Evolutionary conservation across 495 filamentous ascomycete species (phyloP).

Genomic region (Penicillium canariense): DNA sequence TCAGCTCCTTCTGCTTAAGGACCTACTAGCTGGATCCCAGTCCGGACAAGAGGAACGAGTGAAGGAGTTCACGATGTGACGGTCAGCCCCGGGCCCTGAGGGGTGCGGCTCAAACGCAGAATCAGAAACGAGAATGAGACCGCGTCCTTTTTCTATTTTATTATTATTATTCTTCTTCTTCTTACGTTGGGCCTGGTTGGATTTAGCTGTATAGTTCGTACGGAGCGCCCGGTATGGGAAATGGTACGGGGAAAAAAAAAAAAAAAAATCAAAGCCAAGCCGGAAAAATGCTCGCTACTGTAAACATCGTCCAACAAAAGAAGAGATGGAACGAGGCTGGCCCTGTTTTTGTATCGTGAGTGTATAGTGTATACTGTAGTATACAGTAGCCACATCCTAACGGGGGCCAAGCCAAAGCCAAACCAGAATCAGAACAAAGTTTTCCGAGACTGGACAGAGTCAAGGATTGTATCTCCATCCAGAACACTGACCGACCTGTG

Average conservation of each 20-base stretch:
- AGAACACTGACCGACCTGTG: no score
- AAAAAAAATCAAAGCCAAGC: no score
- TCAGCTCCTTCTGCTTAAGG: neutral
- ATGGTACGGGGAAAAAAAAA: no score
- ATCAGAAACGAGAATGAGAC: no score
- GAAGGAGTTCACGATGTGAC: neutral
- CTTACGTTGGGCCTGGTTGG: no score
- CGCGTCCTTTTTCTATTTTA: no score
- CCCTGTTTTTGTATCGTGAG: neutral
- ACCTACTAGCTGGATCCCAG: neutral
- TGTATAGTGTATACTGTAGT: neutral
- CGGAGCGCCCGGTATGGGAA: no score
- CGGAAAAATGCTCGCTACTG: no score
- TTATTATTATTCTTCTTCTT: no score
- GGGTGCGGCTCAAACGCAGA: neutral
- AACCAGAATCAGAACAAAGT: conserved; percentile 1
- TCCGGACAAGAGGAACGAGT: neutral
- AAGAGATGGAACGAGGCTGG: neutral
- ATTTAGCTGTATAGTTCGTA: no score
- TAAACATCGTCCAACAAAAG: no score
- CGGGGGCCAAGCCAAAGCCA: neutral
- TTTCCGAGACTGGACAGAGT: neutral
- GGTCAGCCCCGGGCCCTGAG: neutral
- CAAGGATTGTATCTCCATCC: no score
- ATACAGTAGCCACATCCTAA: neutral